Evolutionary conservation across 805 yeast genomes (phyloP), one percentile per base, ranked within the genome.

Genomic region (Priceomyces carsonii): DNA sequence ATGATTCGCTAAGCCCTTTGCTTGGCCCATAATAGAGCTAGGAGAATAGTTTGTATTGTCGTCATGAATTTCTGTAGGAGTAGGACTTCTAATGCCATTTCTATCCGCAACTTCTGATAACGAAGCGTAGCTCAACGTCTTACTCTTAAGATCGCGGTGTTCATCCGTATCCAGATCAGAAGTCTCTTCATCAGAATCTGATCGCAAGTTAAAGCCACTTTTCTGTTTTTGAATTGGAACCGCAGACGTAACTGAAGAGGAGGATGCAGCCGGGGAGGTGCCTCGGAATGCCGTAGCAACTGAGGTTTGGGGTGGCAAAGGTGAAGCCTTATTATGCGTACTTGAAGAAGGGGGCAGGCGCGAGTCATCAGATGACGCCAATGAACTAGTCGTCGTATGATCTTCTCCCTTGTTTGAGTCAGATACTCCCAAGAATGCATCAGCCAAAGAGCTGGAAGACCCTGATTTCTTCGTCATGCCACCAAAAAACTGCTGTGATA

Each of bases 81-180:
- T 43, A 1, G 65, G 55, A 29, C 53, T 51, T 15, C 50, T 39
- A 27, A 63, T 60, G 4, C 71, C 70, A 39, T 55, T 66, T 32
- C 55, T 56, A 19, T 71, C 79, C 2, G 81, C 80, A 16, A 77
- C 77, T 42, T 72, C 77, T 35, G 73, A 68, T 29, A 73, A 51
- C 1, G 77, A 65, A 15, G 73, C 68, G 42, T 64, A 72, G 35
- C 74, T 70, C 15, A 54, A 44, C 17, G 29, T 25, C 32, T 34
- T 18, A 37, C 25, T 23, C 38, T 19, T 26, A 35, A 35, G 13
- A 29, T 13, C 30, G 18, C 39, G 26, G 4, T 26, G 19, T 14
- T 12, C 8, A 12, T 27, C 10, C 8, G 15, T 7, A 5, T 33
- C 13, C n/a, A 19, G 40, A 34, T 55, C 51, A 25, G 50, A 60